Conservation (phyloP, 352 stramenopile genomes). For the Globisporangium canariense region DNA sequence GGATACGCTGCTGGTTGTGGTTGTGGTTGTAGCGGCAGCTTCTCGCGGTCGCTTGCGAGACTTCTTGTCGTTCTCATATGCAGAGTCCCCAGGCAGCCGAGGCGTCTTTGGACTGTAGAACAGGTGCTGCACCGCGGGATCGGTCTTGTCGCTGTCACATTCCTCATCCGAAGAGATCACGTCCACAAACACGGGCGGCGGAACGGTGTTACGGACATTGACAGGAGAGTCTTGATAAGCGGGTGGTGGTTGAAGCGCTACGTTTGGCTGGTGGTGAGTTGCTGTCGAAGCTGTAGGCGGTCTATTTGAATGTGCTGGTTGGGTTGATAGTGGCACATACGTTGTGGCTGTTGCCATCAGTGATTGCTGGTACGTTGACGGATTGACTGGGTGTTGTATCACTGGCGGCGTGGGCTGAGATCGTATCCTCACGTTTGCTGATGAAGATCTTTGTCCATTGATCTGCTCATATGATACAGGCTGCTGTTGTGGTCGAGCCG, state of each 20-base stretch:
- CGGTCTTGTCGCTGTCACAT: slow-evolving; percentile 59
- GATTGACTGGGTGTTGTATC: not conserved
- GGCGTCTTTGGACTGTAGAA: slow-evolving; percentile 80
- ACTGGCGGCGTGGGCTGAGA: not conserved
- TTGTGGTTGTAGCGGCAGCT: slow-evolving; percentile 5
- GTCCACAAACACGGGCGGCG: slow-evolving; percentile 52
- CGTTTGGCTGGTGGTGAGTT: not conserved
- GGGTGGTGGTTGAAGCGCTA: not conserved
- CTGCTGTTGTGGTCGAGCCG: not conserved
- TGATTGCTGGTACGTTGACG: not conserved
- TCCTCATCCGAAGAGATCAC: slow-evolving; percentile 56
- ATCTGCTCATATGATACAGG: not conserved
- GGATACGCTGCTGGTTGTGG: not conserved
- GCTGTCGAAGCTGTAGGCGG: not conserved
- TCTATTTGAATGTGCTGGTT: not conserved
- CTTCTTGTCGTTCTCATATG: not conserved
- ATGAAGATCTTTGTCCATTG: not conserved
- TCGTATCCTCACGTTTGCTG: not conserved
- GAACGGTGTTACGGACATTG: slow-evolving; percentile 8
- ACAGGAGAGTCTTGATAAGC: not conserved
- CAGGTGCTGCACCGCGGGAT: slow-evolving; percentile 66
- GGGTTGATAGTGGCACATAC: not conserved
- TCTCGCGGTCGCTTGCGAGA: slow-evolving; percentile 35
- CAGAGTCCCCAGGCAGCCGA: slow-evolving; percentile 8
- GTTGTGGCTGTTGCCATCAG: not conserved